Conservation (phyloP, 2,329 filamentous ascomycete species). For the Colletotrichum destructivum region DNA sequence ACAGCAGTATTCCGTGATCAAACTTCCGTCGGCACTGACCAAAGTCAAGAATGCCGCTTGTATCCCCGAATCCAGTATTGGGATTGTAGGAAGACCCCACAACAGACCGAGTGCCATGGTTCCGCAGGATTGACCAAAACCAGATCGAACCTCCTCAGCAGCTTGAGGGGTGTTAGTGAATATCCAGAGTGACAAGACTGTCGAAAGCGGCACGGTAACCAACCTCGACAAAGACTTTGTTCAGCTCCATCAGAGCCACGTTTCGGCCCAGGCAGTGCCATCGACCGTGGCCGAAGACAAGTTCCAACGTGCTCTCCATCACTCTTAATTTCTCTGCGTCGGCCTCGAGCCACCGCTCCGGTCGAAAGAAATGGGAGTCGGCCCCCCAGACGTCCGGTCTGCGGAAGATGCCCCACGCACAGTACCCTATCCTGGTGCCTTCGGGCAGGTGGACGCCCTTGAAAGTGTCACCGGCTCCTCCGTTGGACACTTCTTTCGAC, state of each 20-base stretch:
- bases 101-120: constrained; percentile 46
- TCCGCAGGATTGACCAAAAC: constrained; percentile 49
- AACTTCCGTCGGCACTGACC: too few species aligned
- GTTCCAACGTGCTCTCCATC: constrained; percentile 56
- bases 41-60: background rate
- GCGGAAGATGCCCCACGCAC: constrained; percentile 54
- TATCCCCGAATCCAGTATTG: constrained; percentile 15
- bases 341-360: constrained; percentile 44
- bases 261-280: constrained; percentile 58
- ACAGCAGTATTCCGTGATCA: too few species aligned
- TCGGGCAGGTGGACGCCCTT: constrained; percentile 52
- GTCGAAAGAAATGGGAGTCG: constrained; percentile 36
- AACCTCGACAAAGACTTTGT: constrained; percentile 50
- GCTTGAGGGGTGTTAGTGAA: constrained; percentile 32
- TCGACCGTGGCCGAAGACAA: constrained; percentile 57
- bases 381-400: constrained; percentile 33
- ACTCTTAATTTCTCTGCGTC: constrained; percentile 48
- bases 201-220: constrained; percentile 28
- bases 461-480: constrained; percentile 53
- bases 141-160: constrained; percentile 51
- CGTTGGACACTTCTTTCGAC: constrained; percentile 54
- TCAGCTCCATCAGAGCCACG: constrained; percentile 57
- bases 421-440: constrained; percentile 52
- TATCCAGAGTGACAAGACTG: too few species aligned
- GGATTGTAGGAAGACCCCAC: constrained; percentile 10